phyloP scores from a whole-genome alignment of 371 early-diverging fungal species.

The Agmasoma carcini region DNA sequence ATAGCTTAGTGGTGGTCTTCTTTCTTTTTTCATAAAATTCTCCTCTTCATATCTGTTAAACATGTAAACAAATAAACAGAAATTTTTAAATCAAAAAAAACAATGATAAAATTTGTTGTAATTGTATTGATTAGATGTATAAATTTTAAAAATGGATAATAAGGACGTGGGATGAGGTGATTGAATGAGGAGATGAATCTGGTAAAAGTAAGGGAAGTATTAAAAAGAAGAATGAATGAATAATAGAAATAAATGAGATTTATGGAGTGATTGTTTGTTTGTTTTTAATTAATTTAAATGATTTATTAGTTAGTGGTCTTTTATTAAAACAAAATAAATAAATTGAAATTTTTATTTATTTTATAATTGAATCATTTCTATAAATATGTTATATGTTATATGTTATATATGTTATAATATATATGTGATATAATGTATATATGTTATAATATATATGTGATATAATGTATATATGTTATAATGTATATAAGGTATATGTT shows the following conservation, averaged over 20 bases:
- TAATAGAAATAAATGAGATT: background rate
- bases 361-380: too few species aligned
- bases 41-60: conserved; percentile 20
- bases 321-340: too few species aligned
- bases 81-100: conserved; percentile 9
- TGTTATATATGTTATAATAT: too few species aligned
- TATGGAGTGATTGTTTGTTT: too few species aligned
- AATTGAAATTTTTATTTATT: too few species aligned
- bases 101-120: conserved; percentile 14
- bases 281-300: too few species aligned
- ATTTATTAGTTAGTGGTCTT: too few species aligned
- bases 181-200: background rate
- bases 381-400: too few species aligned
- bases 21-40: conserved; percentile 4
- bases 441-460: too few species aligned
- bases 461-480: too few species aligned
- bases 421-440: too few species aligned
- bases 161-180: background rate
- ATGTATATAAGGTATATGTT: too few species aligned
- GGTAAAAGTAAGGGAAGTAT: background rate
- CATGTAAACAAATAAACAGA: conserved; percentile 33
- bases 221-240: conserved; percentile 1
- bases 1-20: conserved; percentile 50
- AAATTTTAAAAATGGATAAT: background rate
- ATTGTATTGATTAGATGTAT: conserved; percentile 10